These are phyloP conservation scores for Podospora bellae-mahoneyi DNA, from an alignment of 495 filamentous ascomycete genomes.

Conservation along the genomic window DNA sequence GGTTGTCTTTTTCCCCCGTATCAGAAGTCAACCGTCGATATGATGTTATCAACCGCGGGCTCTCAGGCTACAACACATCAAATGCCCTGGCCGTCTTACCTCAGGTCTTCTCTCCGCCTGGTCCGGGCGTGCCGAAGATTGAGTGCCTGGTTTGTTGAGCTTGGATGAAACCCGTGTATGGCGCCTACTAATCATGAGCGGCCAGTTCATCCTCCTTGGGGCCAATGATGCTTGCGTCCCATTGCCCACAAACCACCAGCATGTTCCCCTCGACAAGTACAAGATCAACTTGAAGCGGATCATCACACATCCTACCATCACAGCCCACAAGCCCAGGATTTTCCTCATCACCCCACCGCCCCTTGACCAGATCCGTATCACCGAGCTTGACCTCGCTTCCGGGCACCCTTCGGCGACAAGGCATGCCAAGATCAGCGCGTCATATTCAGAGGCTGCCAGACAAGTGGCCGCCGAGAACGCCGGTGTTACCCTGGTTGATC, in stretches of 20 bases:
- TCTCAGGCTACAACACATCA: constrained; percentile 50
- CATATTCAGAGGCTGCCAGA: constrained; percentile 66
- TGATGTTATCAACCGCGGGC: constrained; percentile 49
- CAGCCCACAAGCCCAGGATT: constrained; percentile 67
- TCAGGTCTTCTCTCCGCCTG: constrained; percentile 41
- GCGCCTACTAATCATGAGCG: neutral
- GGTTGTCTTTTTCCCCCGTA: constrained; percentile 3
- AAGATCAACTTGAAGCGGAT: constrained; percentile 67
- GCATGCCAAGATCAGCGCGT: constrained; percentile 59
- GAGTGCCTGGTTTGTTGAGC: constrained; percentile 59
- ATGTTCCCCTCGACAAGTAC: constrained; percentile 70
- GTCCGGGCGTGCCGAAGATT: constrained; percentile 52
- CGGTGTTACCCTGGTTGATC: constrained; percentile 64
- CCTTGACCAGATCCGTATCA: constrained; percentile 68
- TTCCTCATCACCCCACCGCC: constrained; percentile 77
- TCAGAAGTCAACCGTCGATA: constrained; percentile 43
- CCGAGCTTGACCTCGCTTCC: constrained; percentile 49
- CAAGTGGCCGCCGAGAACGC: constrained; percentile 60
- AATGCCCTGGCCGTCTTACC: constrained; percentile 43
- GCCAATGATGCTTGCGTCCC: constrained; percentile 79
- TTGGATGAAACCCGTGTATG: neutral
- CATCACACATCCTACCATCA: constrained; percentile 62
- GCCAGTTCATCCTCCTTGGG: constrained; percentile 74
- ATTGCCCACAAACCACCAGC: constrained; percentile 55
- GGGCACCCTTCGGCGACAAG: constrained; percentile 53